Base-by-base conservation (phyloP, 305 asterid species). In the Rubia tinctorum region DNA sequence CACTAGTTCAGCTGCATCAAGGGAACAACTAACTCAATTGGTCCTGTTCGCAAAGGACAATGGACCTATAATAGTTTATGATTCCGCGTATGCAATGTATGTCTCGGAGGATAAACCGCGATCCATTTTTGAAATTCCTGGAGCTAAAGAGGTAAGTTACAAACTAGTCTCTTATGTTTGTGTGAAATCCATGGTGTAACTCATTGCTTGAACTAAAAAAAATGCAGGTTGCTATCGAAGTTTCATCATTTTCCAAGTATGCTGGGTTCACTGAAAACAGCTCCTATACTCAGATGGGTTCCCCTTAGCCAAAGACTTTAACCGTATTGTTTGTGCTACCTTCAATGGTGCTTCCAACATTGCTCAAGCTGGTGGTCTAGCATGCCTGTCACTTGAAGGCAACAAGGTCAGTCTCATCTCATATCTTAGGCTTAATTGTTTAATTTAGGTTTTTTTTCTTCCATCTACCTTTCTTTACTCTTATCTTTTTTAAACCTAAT, bases 61-160 rank as follows among this genome's bases (percentile, higher is more conserved):
- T 78, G 99, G 99, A 27, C 90, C 98, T 15, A 90, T 95, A 83
- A 84, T 95, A 58, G 88, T 92, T 78, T 92, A 87, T 74, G 99
- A 92, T 86, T 95, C 99, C 72, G 99, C 98, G 22, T 95, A 95
- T 85, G 98, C 98, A 23, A 88, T 91, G 99, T 95, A 95, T 45
- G 89, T 92, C 73, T 88, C 98, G 8, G 99, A 92, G 71, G 92
- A 92, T 75, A 88, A 91, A 75, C 99, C 99, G 3, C 81, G 83
- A 81, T 92, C 99, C 79, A 92, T 95, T 76, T 95, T 88, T 75
- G 99, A 92, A 82, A 95, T 95, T 81, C 99, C 97, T 62, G 97
- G 98, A 77, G 99, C 97, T 76, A 89, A 87, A 86, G 97, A 90
- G 96, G 97, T 89, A 71, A 59, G 83, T 77, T 42, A 7, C n/a